Evolutionary conservation across 1,284 basidiomycete species (phyloP).

Genomic region (Cutaneotrichosporon curvatum): DNA sequence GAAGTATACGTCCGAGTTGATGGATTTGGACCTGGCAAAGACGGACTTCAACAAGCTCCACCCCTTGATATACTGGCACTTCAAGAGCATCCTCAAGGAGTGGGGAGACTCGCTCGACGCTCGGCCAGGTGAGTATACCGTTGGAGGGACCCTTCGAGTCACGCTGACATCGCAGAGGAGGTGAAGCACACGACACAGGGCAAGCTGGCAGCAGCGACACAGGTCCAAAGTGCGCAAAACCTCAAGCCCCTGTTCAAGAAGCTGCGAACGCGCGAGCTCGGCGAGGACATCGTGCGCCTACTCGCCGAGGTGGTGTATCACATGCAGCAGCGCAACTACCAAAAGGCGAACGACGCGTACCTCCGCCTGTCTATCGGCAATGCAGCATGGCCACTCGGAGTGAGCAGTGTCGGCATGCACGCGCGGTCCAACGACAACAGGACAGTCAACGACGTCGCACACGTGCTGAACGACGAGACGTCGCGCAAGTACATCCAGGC

Average conservation of each 20-base stretch:
- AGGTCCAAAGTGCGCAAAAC: slow-evolving; percentile 91
- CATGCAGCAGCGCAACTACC: slow-evolving; percentile 92
- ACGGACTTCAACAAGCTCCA: slow-evolving; percentile 93
- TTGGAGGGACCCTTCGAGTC: neutral
- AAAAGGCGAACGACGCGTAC: slow-evolving; percentile 93
- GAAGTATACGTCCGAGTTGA: slow-evolving; percentile 7
- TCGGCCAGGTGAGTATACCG: slow-evolving; percentile 61
- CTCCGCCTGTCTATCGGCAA: slow-evolving; percentile 95
- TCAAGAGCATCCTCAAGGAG: slow-evolving; percentile 85
- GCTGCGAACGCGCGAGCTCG: slow-evolving; percentile 67
- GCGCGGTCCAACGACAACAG: slow-evolving; percentile 95
- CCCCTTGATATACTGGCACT: slow-evolving; percentile 92
- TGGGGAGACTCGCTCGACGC: slow-evolving; percentile 93
- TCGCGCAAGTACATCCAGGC: slow-evolving; percentile 98
- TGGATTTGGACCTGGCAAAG: slow-evolving; percentile 73
- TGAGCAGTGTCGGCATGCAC: slow-evolving; percentile 99
- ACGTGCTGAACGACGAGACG: slow-evolving; percentile 98
- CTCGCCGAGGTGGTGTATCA: slow-evolving; percentile 93
- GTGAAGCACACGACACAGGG: slow-evolving; percentile 84
- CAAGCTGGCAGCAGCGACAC: slow-evolving; percentile 87
- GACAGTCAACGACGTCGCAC: slow-evolving; percentile 93
- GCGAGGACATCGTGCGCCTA: slow-evolving; percentile 74
- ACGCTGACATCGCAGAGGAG: slow-evolving; percentile 37
- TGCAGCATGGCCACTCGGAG: slow-evolving; percentile 98
- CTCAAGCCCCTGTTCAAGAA: slow-evolving; percentile 93